A percentile compares a stretch with the other conserved stretches of the same genome.
Evolutionary conservation across 495 filamentous ascomycete species (phyloP).

Genomic region (Xylaria cubensis): DNA sequence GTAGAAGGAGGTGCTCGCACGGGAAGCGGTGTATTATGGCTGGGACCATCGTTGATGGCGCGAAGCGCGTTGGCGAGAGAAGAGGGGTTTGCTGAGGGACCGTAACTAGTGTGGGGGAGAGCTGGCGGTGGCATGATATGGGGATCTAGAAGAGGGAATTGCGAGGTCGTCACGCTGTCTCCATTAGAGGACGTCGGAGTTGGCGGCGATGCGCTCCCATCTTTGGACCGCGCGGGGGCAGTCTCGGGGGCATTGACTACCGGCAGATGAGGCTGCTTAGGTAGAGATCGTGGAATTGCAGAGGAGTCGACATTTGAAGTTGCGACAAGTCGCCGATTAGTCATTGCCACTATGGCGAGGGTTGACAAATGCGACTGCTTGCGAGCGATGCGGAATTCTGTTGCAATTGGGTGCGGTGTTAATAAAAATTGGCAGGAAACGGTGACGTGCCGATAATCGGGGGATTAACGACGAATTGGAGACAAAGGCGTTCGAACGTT

Average conservation of each 20-base stretch:
- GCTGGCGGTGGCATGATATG: constrained; percentile 32
- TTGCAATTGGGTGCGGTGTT: constrained; percentile 12
- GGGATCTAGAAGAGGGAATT: constrained; percentile 18
- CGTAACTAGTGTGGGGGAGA: constrained; percentile 38
- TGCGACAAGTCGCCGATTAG: constrained; percentile 44
- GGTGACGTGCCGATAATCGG: constrained; percentile 22
- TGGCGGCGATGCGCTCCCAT: constrained; percentile 35
- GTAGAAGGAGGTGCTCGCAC: constrained; percentile 38
- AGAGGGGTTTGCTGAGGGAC: constrained; percentile 39
- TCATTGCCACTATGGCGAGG: constrained; percentile 60
- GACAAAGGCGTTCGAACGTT: constrained; percentile 5
- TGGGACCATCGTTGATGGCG: constrained; percentile 43
- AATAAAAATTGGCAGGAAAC: constrained; percentile 7
- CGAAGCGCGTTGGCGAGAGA: constrained; percentile 46
- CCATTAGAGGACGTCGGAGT: constrained; percentile 37
- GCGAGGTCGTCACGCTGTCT: constrained; percentile 20
- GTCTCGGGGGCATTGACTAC: constrained; percentile 28
- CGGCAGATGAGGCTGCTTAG: constrained; percentile 30
- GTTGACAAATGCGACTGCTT: constrained; percentile 50
- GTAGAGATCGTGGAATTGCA: constrained; percentile 34
- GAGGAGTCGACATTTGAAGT: constrained; percentile 41
- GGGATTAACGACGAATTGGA: neutral
- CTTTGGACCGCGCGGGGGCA: constrained; percentile 26
- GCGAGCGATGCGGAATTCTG: constrained; percentile 36
- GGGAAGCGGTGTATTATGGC: constrained; percentile 23